Base-by-base conservation (phyloP, 345 rosid species). In the Moringa oleifera region DNA sequence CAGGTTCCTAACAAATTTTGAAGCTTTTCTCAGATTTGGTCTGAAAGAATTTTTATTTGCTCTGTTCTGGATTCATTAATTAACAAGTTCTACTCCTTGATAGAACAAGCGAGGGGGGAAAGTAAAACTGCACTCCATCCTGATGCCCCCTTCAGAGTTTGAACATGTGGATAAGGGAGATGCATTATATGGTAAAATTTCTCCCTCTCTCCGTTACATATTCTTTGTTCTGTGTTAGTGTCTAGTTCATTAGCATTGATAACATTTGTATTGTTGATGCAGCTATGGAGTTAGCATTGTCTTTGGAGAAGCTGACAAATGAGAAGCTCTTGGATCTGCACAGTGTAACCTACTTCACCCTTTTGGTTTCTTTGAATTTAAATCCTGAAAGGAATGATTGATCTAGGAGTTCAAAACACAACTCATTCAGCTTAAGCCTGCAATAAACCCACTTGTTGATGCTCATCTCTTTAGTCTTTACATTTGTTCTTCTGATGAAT, bases 261-360 rank as follows among this genome's bases (percentile, higher is more conserved):
- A 33, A 33, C 11, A 33, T 33, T 33, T 4, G 41, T 13, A 23
- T 36, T 19, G 2, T 51, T 65, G 55, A 41, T 63, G 24, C 83
- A 94, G 99, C 99, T 17, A 88, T 94, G 97, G 99, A 94, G 76
- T 65, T 94, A 31, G 84, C 96, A 8, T 67, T 94, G 58, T 83
- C 97, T 18, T 56, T 94, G 59, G 97, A 90, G 84, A 94, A 94
- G 81, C 80, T 94, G 57, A 83, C 79, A 19, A 94, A 86, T 57
- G 92, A 82, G 73, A 94, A 94, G 76, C 92, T 94, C 20, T 65
- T 88, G 58, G 70, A 64, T 70, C 71, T 94, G 67, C 95, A 94
- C 68, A 51, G 56, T 17, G 99, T 88, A 81, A 70, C 33, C 20
- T 6, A 13, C 52, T 18, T 16, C 56, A 16, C 51, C 47, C 49